Conservation (phyloP, 2,329 filamentous ascomycete species). For the Penicillium vulpinum region DNA sequence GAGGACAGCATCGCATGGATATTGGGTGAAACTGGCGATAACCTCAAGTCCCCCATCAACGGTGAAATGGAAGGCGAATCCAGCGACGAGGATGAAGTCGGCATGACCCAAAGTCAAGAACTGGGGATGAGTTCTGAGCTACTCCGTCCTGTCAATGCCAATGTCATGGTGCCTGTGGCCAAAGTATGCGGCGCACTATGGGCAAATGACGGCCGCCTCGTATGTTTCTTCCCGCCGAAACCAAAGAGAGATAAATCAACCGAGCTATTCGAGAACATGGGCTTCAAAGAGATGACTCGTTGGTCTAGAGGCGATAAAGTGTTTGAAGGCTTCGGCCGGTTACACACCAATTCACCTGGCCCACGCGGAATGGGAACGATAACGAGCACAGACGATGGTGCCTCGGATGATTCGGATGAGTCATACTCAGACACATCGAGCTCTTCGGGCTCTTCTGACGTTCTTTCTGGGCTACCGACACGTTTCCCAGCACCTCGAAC, state of each 20-base stretch:
- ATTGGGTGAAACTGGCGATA: slow-evolving; percentile 59
- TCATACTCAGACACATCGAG: slow-evolving; percentile 63
- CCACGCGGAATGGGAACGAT: slow-evolving; percentile 45
- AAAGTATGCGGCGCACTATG: slow-evolving; percentile 61
- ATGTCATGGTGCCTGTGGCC: slow-evolving; percentile 64
- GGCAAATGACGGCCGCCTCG: slow-evolving; percentile 57
- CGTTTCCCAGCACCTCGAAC: slow-evolving; percentile 53
- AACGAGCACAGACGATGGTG: slow-evolving; percentile 45
- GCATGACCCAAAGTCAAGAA: slow-evolving; percentile 45
- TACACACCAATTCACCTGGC: slow-evolving; percentile 54
- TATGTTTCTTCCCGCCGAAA: slow-evolving; percentile 59
- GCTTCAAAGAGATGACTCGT: slow-evolving; percentile 51
- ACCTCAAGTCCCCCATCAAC: slow-evolving; percentile 46
- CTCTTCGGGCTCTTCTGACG: slow-evolving; percentile 47
- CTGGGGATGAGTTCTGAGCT: slow-evolving; percentile 53
- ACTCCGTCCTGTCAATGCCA: slow-evolving; percentile 57
- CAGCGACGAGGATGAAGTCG: slow-evolving; percentile 73
- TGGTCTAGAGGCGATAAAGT: slow-evolving; percentile 53
- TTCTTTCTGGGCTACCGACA: slow-evolving; percentile 47
- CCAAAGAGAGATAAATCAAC: slow-evolving; percentile 53
- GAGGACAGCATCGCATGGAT: slow-evolving; percentile 57
- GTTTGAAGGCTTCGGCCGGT: slow-evolving; percentile 64
- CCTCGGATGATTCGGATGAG: slow-evolving; percentile 49
- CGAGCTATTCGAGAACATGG: slow-evolving; percentile 51
- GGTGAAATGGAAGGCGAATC: slow-evolving; percentile 64